phyloP scores from a whole-genome alignment of 1,139 yeast species.

The Debaryomycetaceae sp. region DNA sequence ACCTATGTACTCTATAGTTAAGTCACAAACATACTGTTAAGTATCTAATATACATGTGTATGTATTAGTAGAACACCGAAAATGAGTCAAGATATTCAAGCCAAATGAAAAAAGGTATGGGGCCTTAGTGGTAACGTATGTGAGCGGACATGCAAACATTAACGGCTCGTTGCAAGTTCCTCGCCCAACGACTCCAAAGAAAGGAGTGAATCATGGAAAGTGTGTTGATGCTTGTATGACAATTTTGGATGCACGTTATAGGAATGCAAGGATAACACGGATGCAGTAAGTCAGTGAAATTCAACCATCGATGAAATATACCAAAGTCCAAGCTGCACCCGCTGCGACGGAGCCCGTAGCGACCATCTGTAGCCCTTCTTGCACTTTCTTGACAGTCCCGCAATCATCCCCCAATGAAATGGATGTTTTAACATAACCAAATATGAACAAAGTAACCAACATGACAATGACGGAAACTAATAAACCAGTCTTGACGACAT shows the following conservation, averaged over 20 bases:
- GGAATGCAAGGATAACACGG: neutral
- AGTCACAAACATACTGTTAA: neutral
- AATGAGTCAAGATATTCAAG: neutral
- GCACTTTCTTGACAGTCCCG: conserved; percentile 54
- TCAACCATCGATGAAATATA: conserved; percentile 61
- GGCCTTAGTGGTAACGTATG: neutral
- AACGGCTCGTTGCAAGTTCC: neutral
- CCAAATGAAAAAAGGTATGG: no score
- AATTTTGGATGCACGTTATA: neutral
- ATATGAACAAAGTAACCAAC: conserved; percentile 79
- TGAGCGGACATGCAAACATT: neutral
- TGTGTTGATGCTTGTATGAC: neutral
- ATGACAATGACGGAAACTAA: conserved; percentile 73
- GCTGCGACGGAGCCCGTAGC: conserved; percentile 94
- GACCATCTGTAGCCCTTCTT: conserved; percentile 89
- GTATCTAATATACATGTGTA: neutral
- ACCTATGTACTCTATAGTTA: no score
- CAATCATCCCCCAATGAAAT: conserved; percentile 82
- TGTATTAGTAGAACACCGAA: neutral
- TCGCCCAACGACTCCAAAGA: neutral
- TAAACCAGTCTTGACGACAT: conserved; percentile 72
- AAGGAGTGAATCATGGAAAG: neutral
- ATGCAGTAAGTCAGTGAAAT: neutral
- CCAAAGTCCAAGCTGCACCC: conserved; percentile 94
- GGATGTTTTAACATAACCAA: conserved; percentile 82